Base-by-base conservation (phyloP, 495 filamentous ascomycete species). In the Xylaria bambusicola region DNA sequence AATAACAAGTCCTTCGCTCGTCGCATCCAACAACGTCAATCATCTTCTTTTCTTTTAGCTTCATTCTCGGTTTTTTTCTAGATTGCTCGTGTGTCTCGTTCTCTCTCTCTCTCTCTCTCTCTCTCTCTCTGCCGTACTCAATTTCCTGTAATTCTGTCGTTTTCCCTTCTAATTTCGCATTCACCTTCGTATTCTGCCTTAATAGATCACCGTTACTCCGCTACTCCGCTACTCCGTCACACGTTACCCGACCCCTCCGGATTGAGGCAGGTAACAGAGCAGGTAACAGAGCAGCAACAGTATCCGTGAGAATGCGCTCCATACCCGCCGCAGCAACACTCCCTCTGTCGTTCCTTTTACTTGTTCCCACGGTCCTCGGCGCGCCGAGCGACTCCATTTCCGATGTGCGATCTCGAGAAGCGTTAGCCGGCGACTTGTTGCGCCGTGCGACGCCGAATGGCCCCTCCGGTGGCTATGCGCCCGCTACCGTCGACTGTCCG, bases 391-490 rank as follows among this genome's bases (percentile, higher is more conserved):
- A 54, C 24, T 31, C 58, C 40, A 40, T 54, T 41, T 48, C 27
- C 45, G 13, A 35, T 35, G 31, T 45, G 21, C 6, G 40, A 9
- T 58, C 52, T 12, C 35, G 61, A 18, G 58, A 63, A 33, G 31
- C 41, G 21, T 5, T 45, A 13, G 61, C 52, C 13, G 27, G 61
- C n/a, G 58, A 63, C 1, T 12, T 66, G 5, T 52, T 31, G 17
- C 58, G 54, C n/a, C 79, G 82, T 0, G 80, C 78, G 17, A 52
- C 74, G 33, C 81, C 85, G n/a, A 71, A 87, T 64, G 77, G 78
- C 15, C 84, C 85, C 4, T 78, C 69, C 12, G 81, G 80, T 27
- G 71, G 73, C 17, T 88, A 88, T 66, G 77, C 83, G 4, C 85
- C 85, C 9, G 72, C 72, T 17, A 56, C 50, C 12, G 83, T 84